phyloP scores from a whole-genome alignment of 352 stramenopile genomes.

The Phytophthora sp. region DNA sequence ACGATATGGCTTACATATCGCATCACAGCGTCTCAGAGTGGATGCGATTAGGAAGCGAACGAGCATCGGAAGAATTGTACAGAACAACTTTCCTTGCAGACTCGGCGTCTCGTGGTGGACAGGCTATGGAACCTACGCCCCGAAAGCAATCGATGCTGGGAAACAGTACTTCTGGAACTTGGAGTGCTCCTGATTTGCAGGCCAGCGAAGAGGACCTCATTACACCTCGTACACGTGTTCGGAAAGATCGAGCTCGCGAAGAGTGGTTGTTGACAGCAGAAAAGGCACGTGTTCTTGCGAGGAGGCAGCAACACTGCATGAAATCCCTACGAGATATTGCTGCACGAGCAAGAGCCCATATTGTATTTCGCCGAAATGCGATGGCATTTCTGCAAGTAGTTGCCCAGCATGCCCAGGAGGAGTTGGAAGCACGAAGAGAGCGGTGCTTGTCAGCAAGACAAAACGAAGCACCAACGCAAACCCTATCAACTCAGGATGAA shows the following conservation, averaged over 20 bases:
- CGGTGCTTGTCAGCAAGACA: conserved; percentile 5
- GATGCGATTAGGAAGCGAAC: conserved; percentile 22
- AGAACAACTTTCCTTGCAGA: background rate
- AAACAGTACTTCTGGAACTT: background rate
- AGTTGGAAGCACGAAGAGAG: conserved; percentile 21
- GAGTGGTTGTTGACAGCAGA: conserved; percentile 51
- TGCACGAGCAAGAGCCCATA: conserved; percentile 33
- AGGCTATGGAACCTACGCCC: background rate
- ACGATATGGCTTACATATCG: conserved; percentile 24
- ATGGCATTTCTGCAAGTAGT: conserved; percentile 22
- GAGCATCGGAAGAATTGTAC: conserved; percentile 12
- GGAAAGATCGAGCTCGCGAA: conserved; percentile 30
- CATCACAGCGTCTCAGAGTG: conserved; percentile 27
- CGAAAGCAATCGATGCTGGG: background rate
- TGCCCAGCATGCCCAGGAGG: conserved; percentile 26
- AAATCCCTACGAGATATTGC: conserved; percentile 56
- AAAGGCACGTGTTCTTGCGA: conserved; percentile 48
- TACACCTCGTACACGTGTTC: conserved; percentile 25
- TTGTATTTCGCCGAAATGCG: conserved; percentile 30
- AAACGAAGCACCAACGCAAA: background rate
- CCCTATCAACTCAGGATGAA: background rate
- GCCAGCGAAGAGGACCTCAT: conserved; percentile 1
- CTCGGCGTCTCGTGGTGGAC: background rate
- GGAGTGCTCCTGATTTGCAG: conserved; percentile 7
- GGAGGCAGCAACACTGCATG: conserved; percentile 56